phyloP scores from a whole-genome alignment of 192 early-diverging fungal species.

The Coemansia sp. region DNA sequence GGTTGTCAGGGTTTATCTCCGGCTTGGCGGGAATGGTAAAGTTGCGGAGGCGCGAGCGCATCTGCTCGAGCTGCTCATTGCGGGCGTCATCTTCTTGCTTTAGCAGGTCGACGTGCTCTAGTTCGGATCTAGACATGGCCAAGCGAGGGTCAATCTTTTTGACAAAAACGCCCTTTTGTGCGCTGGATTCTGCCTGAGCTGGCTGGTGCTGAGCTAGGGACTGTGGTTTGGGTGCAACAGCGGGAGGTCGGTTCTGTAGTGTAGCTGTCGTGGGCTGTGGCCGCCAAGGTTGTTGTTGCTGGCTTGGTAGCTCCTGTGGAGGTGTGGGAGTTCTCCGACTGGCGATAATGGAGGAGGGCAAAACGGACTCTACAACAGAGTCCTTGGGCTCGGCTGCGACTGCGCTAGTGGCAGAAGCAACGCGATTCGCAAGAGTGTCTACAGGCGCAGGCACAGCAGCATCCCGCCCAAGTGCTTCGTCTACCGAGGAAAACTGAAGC shows the following conservation, averaged over 20 bases:
- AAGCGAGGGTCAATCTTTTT: conserved; percentile 44
- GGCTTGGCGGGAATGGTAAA: conserved; percentile 13
- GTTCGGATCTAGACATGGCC: conserved; percentile 49
- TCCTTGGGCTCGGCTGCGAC: background rate
- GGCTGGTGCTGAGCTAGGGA: conserved; percentile 4
- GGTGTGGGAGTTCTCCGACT: background rate
- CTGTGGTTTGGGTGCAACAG: conserved; percentile 33
- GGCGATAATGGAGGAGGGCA: background rate
- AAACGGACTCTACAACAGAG: background rate
- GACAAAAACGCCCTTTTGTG: conserved; percentile 36
- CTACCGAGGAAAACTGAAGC: conserved; percentile 41
- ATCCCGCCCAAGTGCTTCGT: conserved; percentile 39
- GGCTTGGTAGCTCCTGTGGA: background rate
- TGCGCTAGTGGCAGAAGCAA: background rate
- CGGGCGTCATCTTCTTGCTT: conserved; percentile 51
- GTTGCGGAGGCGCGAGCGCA: conserved; percentile 37
- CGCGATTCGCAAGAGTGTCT: background rate
- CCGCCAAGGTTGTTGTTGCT: conserved; percentile 1
- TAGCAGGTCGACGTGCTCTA: conserved; percentile 46
- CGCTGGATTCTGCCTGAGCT: background rate
- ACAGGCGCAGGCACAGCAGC: background rate
- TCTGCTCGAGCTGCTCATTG: conserved; percentile 47
- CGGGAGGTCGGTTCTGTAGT: conserved; percentile 13
- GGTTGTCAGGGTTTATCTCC: conserved; percentile 19
- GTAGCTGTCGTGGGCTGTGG: background rate